These are phyloP conservation scores for Geranium rotundifolium DNA, from an alignment of 345 rosid genomes.

Conservation along the genomic window DNA sequence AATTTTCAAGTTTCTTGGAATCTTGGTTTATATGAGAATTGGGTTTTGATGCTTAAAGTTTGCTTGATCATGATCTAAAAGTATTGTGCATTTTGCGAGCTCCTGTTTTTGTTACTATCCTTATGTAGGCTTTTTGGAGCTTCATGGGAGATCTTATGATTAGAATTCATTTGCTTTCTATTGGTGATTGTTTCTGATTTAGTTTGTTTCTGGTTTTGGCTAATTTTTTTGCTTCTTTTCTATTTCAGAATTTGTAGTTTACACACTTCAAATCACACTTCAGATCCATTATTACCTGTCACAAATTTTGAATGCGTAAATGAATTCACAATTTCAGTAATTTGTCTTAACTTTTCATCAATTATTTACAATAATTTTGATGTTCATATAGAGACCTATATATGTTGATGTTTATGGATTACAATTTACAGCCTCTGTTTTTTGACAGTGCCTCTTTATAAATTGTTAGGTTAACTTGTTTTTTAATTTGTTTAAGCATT, in stretches of 20 bases:
- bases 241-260: slow-evolving; percentile 52
- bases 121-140: not conserved
- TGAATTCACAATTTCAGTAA: not conserved
- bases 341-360: too few species aligned
- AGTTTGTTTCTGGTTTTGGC: too few species aligned
- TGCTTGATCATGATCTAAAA: not conserved
- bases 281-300: too few species aligned
- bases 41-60: not conserved
- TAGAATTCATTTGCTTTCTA: not conserved
- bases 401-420: too few species aligned
- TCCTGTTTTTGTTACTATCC: not conserved
- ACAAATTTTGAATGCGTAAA: too few species aligned
- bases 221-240: not conserved
- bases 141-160: not conserved
- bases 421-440: too few species aligned
- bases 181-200: not conserved
- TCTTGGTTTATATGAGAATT: not conserved
- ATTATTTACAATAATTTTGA: too few species aligned
- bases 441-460: too few species aligned
- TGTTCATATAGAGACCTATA: too few species aligned
- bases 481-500: too few species aligned
- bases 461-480: too few species aligned
- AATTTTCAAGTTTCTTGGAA: not conserved
- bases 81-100: not conserved
- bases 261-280: slow-evolving; percentile 32